These are phyloP conservation scores for Tuber melanosporum DNA, from an alignment of 495 filamentous ascomycete species.

Conservation along the genomic window DNA sequence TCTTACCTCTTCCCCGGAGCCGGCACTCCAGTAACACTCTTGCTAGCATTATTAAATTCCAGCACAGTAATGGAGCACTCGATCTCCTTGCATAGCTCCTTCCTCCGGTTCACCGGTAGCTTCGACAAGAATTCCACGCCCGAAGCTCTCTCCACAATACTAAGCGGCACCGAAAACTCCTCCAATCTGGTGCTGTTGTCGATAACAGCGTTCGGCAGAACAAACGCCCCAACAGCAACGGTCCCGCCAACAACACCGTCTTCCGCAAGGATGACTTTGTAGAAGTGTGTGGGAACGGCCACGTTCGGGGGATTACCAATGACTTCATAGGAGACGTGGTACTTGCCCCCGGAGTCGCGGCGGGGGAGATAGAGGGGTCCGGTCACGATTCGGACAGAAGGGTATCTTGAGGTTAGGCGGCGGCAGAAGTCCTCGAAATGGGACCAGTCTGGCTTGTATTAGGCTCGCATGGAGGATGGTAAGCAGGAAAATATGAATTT, in stretches of 20 bases:
- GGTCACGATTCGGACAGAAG: constrained; percentile 82
- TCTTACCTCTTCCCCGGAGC: constrained; percentile 4
- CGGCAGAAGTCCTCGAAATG: constrained; percentile 97
- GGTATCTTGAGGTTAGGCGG: constrained; percentile 68
- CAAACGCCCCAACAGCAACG: constrained; percentile 88
- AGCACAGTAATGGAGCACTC: constrained; percentile 71
- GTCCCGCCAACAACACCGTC: constrained; percentile 65
- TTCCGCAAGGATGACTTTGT: constrained; percentile 95
- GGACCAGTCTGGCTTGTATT: constrained; percentile 64
- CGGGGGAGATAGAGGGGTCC: constrained; percentile 87
- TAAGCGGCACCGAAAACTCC: constrained; percentile 90
- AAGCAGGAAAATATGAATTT: neutral
- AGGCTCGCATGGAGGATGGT: neutral
- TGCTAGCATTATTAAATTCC: constrained; percentile 55
- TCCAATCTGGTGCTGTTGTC: constrained; percentile 72
- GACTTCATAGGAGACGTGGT: constrained; percentile 93
- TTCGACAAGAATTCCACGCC: constrained; percentile 83
- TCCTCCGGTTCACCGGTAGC: constrained; percentile 64
- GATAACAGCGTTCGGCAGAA: constrained; percentile 89
- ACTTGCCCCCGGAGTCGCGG: constrained; percentile 76
- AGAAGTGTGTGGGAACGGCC: constrained; percentile 96
- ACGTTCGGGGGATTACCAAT: constrained; percentile 90
- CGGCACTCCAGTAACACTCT: constrained; percentile 12
- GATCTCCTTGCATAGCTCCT: constrained; percentile 77
- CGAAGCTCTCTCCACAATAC: constrained; percentile 82